phyloP scores from a whole-genome alignment of 2,329 filamentous ascomycete species.

The Diaporthe sp. region DNA sequence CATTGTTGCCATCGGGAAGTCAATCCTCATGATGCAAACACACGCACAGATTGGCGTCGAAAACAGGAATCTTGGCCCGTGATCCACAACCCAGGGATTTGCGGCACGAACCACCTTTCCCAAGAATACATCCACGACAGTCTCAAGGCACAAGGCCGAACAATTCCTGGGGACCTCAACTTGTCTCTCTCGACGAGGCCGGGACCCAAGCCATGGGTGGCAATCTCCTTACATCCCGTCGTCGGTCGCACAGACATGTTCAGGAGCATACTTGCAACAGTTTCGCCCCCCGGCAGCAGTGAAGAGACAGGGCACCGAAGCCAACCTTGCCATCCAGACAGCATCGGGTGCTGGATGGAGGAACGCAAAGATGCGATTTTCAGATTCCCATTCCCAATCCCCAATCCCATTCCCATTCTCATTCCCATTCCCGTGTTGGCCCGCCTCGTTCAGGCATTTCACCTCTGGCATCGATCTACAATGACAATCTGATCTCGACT shows the following conservation, averaged over 20 bases:
- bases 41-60: neutral
- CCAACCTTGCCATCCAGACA: neutral
- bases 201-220: neutral
- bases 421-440: conserved; percentile 3
- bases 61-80: neutral
- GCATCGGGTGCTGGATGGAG: neutral
- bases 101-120: neutral
- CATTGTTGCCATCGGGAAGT: neutral
- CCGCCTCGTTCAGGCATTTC: neutral
- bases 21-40: neutral
- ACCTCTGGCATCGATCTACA: conserved; percentile 11
- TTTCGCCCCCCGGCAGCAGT: neutral
- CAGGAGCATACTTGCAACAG: neutral
- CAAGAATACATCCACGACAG: neutral
- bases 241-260: neutral
- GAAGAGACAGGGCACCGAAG: neutral
- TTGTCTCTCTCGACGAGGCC: no score
- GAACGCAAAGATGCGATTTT: conserved; percentile 1
- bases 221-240: neutral
- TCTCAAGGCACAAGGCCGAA: neutral
- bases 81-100: neutral
- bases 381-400: conserved; percentile 12
- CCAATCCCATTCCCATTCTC: conserved; percentile 17
- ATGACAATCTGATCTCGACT: neutral
- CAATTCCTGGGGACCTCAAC: no score